These are phyloP conservation scores for Verticillium nubilum DNA, from an alignment of 2,329 filamentous ascomycete species.

Conservation along the genomic window DNA sequence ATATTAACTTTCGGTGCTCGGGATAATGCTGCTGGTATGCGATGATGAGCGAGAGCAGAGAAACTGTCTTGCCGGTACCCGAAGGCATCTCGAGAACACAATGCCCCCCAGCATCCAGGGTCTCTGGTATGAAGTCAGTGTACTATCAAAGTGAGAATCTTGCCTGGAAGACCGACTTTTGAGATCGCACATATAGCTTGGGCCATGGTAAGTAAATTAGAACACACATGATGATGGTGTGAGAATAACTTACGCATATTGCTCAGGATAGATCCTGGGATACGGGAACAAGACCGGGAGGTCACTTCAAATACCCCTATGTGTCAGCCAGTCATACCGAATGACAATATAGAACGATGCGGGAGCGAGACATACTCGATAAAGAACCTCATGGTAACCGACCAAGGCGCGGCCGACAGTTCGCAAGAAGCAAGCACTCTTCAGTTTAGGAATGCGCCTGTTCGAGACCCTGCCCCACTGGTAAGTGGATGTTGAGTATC, in stretches of 20 bases:
- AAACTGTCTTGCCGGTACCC: slow-evolving; percentile 95
- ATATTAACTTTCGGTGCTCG: slow-evolving; percentile 92
- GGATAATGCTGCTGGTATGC: slow-evolving; percentile 94
- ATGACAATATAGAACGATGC: neutral
- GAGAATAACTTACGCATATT: slow-evolving; percentile 43
- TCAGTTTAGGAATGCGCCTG: too few species aligned
- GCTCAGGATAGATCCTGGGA: slow-evolving; percentile 53
- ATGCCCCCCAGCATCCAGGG: slow-evolving; percentile 89
- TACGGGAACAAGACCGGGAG: slow-evolving; percentile 54
- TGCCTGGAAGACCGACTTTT: slow-evolving; percentile 35
- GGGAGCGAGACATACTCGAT: slow-evolving; percentile 9
- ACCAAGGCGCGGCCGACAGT: neutral
- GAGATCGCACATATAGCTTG: slow-evolving; percentile 52
- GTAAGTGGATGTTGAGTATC: too few species aligned
- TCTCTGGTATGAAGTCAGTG: slow-evolving; percentile 37
- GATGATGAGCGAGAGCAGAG: slow-evolving; percentile 87
- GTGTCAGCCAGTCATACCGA: neutral
- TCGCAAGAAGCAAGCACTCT: neutral
- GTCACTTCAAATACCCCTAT: slow-evolving; percentile 31
- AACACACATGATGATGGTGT: slow-evolving; percentile 3
- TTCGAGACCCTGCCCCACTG: too few species aligned
- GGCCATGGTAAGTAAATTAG: slow-evolving; percentile 1
- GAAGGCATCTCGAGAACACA: slow-evolving; percentile 99
- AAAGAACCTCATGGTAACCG: slow-evolving; percentile 10
- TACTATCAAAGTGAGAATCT: neutral